Base-by-base conservation (phyloP, 176 grass and related monocot species). In the Avena eriantha region DNA sequence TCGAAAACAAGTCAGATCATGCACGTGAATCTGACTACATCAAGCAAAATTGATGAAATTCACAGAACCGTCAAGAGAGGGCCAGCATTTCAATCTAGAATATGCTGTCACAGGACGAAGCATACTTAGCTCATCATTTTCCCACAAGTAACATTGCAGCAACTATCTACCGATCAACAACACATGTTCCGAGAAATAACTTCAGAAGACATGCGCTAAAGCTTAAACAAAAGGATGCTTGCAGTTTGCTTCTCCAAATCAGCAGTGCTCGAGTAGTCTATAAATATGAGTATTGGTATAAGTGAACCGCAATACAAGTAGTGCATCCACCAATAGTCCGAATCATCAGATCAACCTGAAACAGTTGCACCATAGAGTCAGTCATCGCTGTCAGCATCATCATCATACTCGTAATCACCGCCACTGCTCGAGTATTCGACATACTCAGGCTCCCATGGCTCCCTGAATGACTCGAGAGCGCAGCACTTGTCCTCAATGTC, bases 371-470 rank as follows among this genome's bases (percentile, higher is more conserved):
- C 87, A 60, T 7, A 13, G 3, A 29, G 49, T 84, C 48, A 91
- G 31, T 58, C 73, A 53, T 91, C 85, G 11, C 49, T 76, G 15
- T 80, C 81, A 31, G 69, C 39, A 41, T 7, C 69, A 22, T 80
- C 58, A 26, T 55, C 29, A 8, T 48, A 3, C 0, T 47, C 54
- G 1, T 16, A 66, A 0, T 82, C 82, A 10, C 79, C 53, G 12
- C 36, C 81, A 5, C 58, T 85, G 83, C 83, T 86, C 2, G 83
- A 89, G 56, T 49, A 60, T 34, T 83, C 86, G 3, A 1, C 6
- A 43, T 91, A 88, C 16, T 66, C 76, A 73, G 89, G 69, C 23
- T 84, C 79, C 86, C 92, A 94, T 72, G 92, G 89, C 84, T 91
- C 83, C 87, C 80, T 78, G 76, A 91, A 91, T 21, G 76, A 89